A percentile compares a stretch with the other conserved stretches of the same genome.
Conservation (phyloP, 2,329 filamentous ascomycete species). For the Epichloe sp. region DNA sequence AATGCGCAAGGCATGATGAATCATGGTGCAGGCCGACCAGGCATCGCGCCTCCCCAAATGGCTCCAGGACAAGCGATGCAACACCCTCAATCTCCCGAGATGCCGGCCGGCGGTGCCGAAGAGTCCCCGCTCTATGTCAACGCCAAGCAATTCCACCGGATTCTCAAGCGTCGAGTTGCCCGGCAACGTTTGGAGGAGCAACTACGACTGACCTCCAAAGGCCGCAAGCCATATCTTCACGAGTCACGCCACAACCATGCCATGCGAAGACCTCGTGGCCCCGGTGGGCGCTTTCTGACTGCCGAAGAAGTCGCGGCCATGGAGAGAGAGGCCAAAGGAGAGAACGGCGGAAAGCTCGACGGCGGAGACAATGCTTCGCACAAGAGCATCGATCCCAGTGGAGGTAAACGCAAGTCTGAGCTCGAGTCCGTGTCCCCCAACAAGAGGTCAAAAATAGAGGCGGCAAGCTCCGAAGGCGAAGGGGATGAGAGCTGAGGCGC, state of each 20-base stretch:
- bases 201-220: conserved; percentile 82
- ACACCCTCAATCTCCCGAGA: conserved; percentile 65
- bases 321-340: conserved; percentile 48
- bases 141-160: conserved; percentile 96
- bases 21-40: conserved; percentile 41
- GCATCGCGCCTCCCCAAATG: conserved; percentile 45
- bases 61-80: conserved; percentile 51
- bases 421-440: conserved; percentile 31
- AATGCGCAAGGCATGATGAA: conserved; percentile 66
- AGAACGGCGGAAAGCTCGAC: conserved; percentile 19
- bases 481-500: conserved; percentile 13
- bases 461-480: conserved; percentile 22
- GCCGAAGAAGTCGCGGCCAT: conserved; percentile 90
- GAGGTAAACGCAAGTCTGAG: conserved; percentile 50
- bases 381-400: conserved; percentile 19
- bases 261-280: conserved; percentile 87
- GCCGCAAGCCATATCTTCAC: conserved; percentile 91
- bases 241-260: conserved; percentile 97
- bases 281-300: conserved; percentile 88
- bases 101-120: conserved; percentile 59
- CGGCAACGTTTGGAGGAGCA: conserved; percentile 90
- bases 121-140: conserved; percentile 96
- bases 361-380: conserved; percentile 11
- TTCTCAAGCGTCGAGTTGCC: conserved; percentile 85
- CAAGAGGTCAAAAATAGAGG: conserved; percentile 46